A percentile compares a stretch with the other conserved stretches of the same genome.
Conservation (phyloP, 2,329 filamentous ascomycete genomes). For the Talaromyces atroroseus region DNA sequence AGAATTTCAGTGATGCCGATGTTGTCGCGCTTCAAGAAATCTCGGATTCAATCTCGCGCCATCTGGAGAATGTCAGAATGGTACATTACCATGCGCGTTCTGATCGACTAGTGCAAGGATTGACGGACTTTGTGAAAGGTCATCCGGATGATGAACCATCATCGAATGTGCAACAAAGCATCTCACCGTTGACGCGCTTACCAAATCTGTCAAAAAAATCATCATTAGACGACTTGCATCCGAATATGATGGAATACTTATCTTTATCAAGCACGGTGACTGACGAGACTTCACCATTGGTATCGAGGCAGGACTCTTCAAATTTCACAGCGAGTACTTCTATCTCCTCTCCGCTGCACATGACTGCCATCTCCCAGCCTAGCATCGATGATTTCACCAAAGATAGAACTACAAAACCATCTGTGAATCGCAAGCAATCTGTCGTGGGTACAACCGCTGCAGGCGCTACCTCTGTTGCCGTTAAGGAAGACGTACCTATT, state of each 20-base stretch:
- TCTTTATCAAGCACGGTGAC: background rate
- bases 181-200: background rate
- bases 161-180: background rate
- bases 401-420: background rate
- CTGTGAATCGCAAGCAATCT: background rate
- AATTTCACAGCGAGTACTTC: conserved; percentile 3
- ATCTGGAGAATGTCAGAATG: conserved; percentile 53
- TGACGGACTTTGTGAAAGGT: conserved; percentile 48
- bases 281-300: background rate
- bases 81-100: conserved; percentile 50
- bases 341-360: background rate
- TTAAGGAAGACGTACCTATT: conserved; percentile 12
- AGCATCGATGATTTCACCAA: background rate
- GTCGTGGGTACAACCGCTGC: background rate
- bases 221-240: background rate
- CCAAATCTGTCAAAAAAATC: background rate
- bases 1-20: conserved; percentile 32
- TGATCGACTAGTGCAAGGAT: conserved; percentile 52
- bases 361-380: background rate
- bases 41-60: conserved; percentile 51
- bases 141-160: conserved; percentile 4
- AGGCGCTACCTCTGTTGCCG: conserved; percentile 8
- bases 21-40: conserved; percentile 51
- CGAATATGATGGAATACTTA: background rate
- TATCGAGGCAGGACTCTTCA: background rate